These are phyloP conservation scores for Arabidopsis suecica DNA, from an alignment of 345 rosid species.

Conservation along the genomic window DNA sequence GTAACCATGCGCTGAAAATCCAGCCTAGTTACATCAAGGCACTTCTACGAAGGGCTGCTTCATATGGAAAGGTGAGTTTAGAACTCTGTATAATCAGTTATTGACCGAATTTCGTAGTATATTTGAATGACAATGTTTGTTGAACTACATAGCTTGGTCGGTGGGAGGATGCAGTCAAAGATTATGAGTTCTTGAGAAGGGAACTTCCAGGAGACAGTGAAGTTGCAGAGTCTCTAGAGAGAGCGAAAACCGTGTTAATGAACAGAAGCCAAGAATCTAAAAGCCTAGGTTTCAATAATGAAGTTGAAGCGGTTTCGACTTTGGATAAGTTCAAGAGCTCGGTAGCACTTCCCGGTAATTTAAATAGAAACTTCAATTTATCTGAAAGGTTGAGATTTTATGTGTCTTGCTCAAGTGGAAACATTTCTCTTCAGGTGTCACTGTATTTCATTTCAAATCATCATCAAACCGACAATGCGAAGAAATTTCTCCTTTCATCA, in stretches of 20 bases:
- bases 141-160: slow-evolving; percentile 44
- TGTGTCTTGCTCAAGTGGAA: slow-evolving; percentile 27
- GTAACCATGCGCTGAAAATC: slow-evolving; percentile 76
- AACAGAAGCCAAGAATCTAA: slow-evolving; percentile 59
- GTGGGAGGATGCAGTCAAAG: slow-evolving; percentile 87
- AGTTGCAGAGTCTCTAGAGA: slow-evolving; percentile 70
- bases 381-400: background rate
- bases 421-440: slow-evolving; percentile 49
- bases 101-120: background rate
- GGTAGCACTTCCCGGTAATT: slow-evolving; percentile 59
- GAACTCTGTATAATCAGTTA: background rate
- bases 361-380: background rate
- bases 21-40: slow-evolving; percentile 86
- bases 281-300: slow-evolving; percentile 57
- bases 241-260: slow-evolving; percentile 67
- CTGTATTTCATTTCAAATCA: slow-evolving; percentile 48
- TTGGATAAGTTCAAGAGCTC: slow-evolving; percentile 64
- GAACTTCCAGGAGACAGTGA: slow-evolving; percentile 83
- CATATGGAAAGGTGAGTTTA: slow-evolving; percentile 76
- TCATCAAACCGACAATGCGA: slow-evolving; percentile 42
- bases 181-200: slow-evolving; percentile 75
- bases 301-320: slow-evolving; percentile 64
- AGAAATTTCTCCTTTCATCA: slow-evolving; percentile 45
- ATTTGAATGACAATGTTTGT: slow-evolving; percentile 29
- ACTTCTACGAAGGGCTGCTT: slow-evolving; percentile 85